Base-by-base conservation (phyloP, 192 early-diverging fungal genomes). In the Phycomyces nitens region DNA sequence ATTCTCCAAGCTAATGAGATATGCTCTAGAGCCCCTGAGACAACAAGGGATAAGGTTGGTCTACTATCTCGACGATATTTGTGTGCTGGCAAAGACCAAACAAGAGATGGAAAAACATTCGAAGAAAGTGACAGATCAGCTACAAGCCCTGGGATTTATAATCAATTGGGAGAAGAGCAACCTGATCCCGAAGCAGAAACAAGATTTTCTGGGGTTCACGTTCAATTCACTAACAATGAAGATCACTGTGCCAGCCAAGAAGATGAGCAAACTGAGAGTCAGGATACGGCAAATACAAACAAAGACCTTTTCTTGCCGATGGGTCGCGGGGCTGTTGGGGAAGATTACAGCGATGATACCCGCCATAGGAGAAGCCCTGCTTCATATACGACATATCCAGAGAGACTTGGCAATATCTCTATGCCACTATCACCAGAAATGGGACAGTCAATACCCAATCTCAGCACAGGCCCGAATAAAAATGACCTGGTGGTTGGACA, bases 331-430 rank as follows among this genome's bases (percentile, higher is more conserved):
- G 6, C 29, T 66, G 2, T 29, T 66, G n/a, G 56, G n/a, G n/a
- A n/a, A n/a, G n/a, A n/a, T n/a, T n/a, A n/a, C n/a, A n/a, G n/a
- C n/a, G n/a, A n/a, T n/a, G 47, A 66, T 66, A 15, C 56, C 65
- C 22, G 65, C 65, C 0, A 56, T 66, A 9, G 65, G 57, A 11
- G 44, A 58, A 53, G 65, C 65, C 12, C 21, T 60, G 2, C 58
- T 60, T 3, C 43, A 60, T 23, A 23, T 60, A 5, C 40, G 43
- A 22, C 43, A 41, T 53, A 3, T 67, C 5, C 56, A 67, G 58
- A 20, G 65, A 20, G 56, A 52, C 22, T 18, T 67, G 3, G 44
- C 65, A 42, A 42, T 10, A 26, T 7, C 3, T 24, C n/a, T n/a
- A n/a, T n/a, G n/a, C n/a, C n/a, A n/a, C n/a, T n/a, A n/a, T n/a